phyloP scores from a whole-genome alignment of 371 early-diverging fungal genomes.

The Mortierella sp. region DNA sequence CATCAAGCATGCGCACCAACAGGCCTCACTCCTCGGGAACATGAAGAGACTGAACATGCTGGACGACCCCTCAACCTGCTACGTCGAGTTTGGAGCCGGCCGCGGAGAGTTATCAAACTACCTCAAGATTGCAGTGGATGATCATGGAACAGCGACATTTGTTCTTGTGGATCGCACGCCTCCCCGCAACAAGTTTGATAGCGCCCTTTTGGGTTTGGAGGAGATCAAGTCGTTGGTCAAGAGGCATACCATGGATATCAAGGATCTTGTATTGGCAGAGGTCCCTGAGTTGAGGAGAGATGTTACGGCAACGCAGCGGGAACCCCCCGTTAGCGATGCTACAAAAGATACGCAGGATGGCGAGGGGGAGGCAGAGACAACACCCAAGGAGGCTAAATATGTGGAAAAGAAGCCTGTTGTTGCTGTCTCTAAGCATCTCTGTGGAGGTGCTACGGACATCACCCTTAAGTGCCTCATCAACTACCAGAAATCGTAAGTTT shows the following conservation, averaged over 20 bases:
- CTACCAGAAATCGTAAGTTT: constrained; percentile 59
- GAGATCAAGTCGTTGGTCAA: constrained; percentile 64
- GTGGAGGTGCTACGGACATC: constrained; percentile 95
- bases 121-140: constrained; percentile 72
- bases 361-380: background rate
- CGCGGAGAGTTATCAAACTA: constrained; percentile 75
- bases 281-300: constrained; percentile 48
- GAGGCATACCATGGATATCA: constrained; percentile 85
- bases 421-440: constrained; percentile 90
- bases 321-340: constrained; percentile 21
- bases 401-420: constrained; percentile 66
- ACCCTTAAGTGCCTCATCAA: constrained; percentile 82
- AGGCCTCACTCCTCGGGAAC: constrained; percentile 88
- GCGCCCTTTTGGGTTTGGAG: constrained; percentile 31
- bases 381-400: constrained; percentile 27
- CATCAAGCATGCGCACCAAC: constrained; percentile 79
- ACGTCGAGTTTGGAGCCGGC: constrained; percentile 90
- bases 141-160: constrained; percentile 70
- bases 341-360: background rate
- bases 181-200: constrained; percentile 76
- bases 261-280: constrained; percentile 75
- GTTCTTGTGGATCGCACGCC: constrained; percentile 85
- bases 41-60: constrained; percentile 75
- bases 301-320: constrained; percentile 46
- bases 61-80: constrained; percentile 66